Evolutionary conservation across 2,329 filamentous ascomycete genomes (phyloP).

Genomic region (Neoscytalidium dimidiatum): DNA sequence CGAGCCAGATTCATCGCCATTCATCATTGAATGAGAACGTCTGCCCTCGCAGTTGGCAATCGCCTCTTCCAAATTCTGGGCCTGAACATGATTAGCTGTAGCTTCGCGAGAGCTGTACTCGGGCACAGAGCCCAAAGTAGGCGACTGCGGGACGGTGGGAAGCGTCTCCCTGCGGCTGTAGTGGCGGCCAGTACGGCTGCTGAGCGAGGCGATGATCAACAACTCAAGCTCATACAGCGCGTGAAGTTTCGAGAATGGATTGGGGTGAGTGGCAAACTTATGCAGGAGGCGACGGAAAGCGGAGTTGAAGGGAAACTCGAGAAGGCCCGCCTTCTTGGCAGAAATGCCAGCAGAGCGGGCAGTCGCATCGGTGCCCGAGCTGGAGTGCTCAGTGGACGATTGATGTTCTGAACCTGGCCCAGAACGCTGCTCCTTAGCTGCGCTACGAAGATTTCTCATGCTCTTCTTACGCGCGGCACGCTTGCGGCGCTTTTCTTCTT

Average conservation of each 20-base stretch:
- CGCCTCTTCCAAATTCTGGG: conserved; percentile 61
- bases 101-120: conserved; percentile 48
- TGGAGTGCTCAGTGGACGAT: conserved; percentile 48
- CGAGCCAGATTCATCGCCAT: conserved; percentile 26
- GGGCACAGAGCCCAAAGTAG: conserved; percentile 46
- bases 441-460: conserved; percentile 60
- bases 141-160: conserved; percentile 46
- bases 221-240: conserved; percentile 81
- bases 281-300: conserved; percentile 78
- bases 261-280: conserved; percentile 87
- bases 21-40: conserved; percentile 58
- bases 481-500: conserved; percentile 42
- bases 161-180: conserved; percentile 43
- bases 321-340: conserved; percentile 45
- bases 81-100: conserved; percentile 43
- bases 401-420: conserved; percentile 42
- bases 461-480: conserved; percentile 50
- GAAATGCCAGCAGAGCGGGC: conserved; percentile 42
- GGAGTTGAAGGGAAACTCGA: conserved; percentile 76
- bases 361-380: conserved; percentile 48
- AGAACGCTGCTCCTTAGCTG: conserved; percentile 32
- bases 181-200: conserved; percentile 54
- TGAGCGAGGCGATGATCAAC: conserved; percentile 75
- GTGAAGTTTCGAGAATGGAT: conserved; percentile 82
- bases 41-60: conserved; percentile 72